These are phyloP conservation scores for Metschnikowia matae DNA, from an alignment of 805 yeast species.

Conservation along the genomic window DNA sequence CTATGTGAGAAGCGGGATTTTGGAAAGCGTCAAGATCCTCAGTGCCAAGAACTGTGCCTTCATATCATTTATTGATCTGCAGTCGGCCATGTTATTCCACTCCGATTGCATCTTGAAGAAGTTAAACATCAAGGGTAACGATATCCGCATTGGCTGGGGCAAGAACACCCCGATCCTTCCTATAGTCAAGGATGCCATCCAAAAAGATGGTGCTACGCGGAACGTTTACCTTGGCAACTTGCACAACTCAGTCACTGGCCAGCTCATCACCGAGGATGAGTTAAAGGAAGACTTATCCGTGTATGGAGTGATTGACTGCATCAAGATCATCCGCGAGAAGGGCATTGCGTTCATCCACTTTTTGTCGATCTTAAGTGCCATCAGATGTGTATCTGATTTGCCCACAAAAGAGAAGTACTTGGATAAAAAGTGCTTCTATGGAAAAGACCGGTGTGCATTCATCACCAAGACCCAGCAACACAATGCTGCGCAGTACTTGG, in stretches of 20 bases:
- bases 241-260: conserved; percentile 50
- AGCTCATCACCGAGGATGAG: conserved; percentile 55
- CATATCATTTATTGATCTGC: conserved; percentile 83
- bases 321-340: conserved; percentile 73
- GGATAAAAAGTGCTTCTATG: conserved; percentile 79
- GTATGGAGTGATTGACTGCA: conserved; percentile 81
- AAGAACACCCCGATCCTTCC: conserved; percentile 72
- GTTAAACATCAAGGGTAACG: conserved; percentile 73
- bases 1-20: conserved; percentile 86
- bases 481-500: conserved; percentile 92
- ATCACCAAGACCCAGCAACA: conserved; percentile 94
- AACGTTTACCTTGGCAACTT: conserved; percentile 86
- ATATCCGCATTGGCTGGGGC: conserved; percentile 92
- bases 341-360: conserved; percentile 91
- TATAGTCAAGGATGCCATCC: conserved; percentile 69
- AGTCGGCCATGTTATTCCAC: conserved; percentile 85
- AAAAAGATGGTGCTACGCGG: conserved; percentile 86
- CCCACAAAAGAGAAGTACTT: conserved; percentile 65
- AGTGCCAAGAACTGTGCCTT: conserved; percentile 87
- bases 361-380: conserved; percentile 80
- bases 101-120: conserved; percentile 88
- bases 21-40: conserved; percentile 74
- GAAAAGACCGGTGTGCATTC: conserved; percentile 92
- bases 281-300: conserved; percentile 60
- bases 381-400: conserved; percentile 73